These are phyloP conservation scores for Eucommia ulmoides DNA, from an alignment of 257 asterid species.

Conservation along the genomic window DNA sequence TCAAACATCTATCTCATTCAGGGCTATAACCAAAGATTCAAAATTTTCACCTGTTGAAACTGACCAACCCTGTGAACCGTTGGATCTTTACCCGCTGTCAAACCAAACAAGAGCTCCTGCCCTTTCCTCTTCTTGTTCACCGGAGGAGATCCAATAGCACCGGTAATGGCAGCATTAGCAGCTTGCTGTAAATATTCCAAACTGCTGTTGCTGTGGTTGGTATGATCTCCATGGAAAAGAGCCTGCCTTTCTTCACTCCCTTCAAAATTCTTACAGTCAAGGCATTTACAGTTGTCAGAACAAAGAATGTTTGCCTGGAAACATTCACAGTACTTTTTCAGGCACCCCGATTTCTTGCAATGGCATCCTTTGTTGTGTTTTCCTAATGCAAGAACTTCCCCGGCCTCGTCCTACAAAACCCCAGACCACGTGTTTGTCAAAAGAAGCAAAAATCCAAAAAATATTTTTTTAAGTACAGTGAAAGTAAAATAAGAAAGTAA, in stretches of 20 bases:
- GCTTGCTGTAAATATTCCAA: slow-evolving; percentile 12
- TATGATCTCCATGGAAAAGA: slow-evolving; percentile 52
- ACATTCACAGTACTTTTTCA: slow-evolving; percentile 90
- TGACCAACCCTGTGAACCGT: slow-evolving; percentile 9
- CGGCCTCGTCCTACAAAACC: slow-evolving; percentile 57
- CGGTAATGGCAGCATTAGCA: slow-evolving; percentile 21
- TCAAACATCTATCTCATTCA: neutral
- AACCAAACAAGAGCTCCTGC: slow-evolving; percentile 14
- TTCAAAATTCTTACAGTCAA: slow-evolving; percentile 90
- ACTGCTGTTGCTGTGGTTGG: too few relatives aligned
- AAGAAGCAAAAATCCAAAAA: neutral
- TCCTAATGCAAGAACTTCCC: slow-evolving; percentile 46
- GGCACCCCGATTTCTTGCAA: slow-evolving; percentile 96
- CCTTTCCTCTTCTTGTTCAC: slow-evolving; percentile 13
- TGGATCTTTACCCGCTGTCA: slow-evolving; percentile 8
- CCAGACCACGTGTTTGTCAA: neutral
- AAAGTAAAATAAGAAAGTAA: too few relatives aligned
- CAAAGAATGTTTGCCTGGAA: slow-evolving; percentile 93
- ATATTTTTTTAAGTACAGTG: too few relatives aligned
- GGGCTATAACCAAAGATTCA: neutral
- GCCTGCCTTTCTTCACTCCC: slow-evolving; percentile 93
- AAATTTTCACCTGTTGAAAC: slow-evolving; percentile 18
- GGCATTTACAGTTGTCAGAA: slow-evolving; percentile 85
- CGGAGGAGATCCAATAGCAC: slow-evolving; percentile 21
- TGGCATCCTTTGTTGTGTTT: slow-evolving; percentile 92